Conservation (phyloP, 169 alveolate genomes). For the Babesia sp. region DNA sequence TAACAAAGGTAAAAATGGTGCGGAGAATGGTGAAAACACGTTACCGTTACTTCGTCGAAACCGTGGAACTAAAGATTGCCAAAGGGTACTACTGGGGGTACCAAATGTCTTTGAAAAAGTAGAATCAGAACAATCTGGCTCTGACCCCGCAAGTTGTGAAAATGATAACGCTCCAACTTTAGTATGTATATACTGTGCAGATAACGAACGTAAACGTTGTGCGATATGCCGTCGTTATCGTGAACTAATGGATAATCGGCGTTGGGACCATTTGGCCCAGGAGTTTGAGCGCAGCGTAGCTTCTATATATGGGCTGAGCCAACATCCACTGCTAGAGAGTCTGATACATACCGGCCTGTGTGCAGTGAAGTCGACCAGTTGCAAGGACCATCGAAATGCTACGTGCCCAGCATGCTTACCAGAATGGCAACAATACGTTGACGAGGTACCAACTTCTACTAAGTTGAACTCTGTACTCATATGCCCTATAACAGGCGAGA, state of each 20-base stretch:
- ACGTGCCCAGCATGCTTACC: slow-evolving; percentile 84
- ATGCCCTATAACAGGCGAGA: slow-evolving; percentile 83
- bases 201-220: background rate
- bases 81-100: background rate
- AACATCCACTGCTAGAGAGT: slow-evolving; percentile 65
- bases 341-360: slow-evolving; percentile 80
- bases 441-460: slow-evolving; percentile 77
- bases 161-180: background rate
- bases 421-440: slow-evolving; percentile 73
- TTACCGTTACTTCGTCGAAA: too few relatives aligned
- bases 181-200: slow-evolving; percentile 1
- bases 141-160: background rate
- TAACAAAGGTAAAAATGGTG: background rate
- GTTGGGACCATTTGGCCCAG: slow-evolving; percentile 39
- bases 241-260: slow-evolving; percentile 20
- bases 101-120: background rate
- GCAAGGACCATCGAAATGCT: slow-evolving; percentile 71
- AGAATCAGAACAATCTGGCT: background rate
- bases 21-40: background rate
- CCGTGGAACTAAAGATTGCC: background rate
- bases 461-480: slow-evolving; percentile 76
- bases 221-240: slow-evolving; percentile 26
- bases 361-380: slow-evolving; percentile 75
- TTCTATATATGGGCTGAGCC: slow-evolving; percentile 31
- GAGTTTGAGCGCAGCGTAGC: slow-evolving; percentile 38